Evolutionary conservation across 73 alveolate species (phyloP).

Genomic region (Paramecium primaurelia): DNA sequence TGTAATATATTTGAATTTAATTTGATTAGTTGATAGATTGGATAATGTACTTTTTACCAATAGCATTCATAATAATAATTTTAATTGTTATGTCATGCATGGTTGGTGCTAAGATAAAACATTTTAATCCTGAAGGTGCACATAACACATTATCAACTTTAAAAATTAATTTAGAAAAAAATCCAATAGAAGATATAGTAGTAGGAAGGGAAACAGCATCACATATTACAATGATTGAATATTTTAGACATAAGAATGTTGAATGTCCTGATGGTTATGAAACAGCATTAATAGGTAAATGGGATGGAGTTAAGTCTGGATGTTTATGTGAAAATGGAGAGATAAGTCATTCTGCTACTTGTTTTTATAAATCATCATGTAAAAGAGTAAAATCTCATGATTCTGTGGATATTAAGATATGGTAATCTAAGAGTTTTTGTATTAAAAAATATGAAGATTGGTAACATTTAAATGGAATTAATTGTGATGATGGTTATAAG

Average conservation of each 20-base stretch:
- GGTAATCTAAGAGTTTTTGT: not conserved
- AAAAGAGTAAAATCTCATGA: not conserved
- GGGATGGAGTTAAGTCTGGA: not conserved
- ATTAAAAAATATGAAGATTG: not conserved
- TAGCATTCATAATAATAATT: not conserved
- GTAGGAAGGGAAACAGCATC: not conserved
- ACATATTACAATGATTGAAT: not conserved
- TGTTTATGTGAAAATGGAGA: conserved; percentile 22
- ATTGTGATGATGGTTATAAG: not conserved
- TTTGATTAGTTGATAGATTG: not conserved
- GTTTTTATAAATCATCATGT: not conserved
- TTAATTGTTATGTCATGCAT: not conserved
- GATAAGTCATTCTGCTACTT: not conserved
- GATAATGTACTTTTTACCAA: not conserved
- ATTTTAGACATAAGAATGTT: not conserved
- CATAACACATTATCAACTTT: not conserved
- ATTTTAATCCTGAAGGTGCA: not conserved
- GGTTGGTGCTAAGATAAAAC: not conserved
- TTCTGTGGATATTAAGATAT: not conserved
- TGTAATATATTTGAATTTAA: not conserved
- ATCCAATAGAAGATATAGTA: not conserved
- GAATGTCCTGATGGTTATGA: not conserved
- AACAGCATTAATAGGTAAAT: not conserved
- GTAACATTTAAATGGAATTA: not conserved
- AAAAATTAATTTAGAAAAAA: not conserved